Evolutionary conservation across 805 yeast genomes (phyloP), one percentile per base, ranked within the genome.

Genomic region (Candida nemodendra): DNA sequence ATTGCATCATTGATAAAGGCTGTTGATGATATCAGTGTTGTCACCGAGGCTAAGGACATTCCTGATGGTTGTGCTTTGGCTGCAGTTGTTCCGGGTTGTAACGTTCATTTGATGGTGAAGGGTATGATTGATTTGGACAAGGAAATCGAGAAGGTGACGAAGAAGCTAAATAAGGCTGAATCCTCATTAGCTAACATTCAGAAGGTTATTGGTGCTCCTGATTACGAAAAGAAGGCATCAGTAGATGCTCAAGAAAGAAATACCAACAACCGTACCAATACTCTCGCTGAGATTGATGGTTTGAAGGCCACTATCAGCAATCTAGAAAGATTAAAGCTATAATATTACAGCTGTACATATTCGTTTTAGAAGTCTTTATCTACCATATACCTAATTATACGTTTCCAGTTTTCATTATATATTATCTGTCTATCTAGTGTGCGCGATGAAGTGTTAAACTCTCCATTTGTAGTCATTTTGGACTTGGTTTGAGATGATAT

Each of bases 111-210:
- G 21, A 73, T 93, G 61, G 96, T 91, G 41, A 90, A 88, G 73
- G 99, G 98, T 38, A 90, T 84, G 60, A 81, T 93, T 51, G 97
- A 91, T 63, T 76, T 90, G 51, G 97, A 89, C 55, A 84, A 84
- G 39, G 98, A 93, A 69, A 85, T 93, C 54, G 59, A 71, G 51
- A 93, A 91, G 74, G 93, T 89, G 26, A 64, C 71, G 55, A 79
- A 78, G 74, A 91, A 85, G 70, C 72, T 90, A 54, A 74, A 64
- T 43, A 84, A 82, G 63, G 76, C 82, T 30, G 63, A 68, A 50
- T 81, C 77, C 53, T 66, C 77, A 46, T 74, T 77, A 56, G 73
- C 71, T 46, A 74, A 76, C 56, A 72, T 86, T 44, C 78, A 80
- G 49, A 91, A 88, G 67, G 74, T 81, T 33, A 78, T 87, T 50